phyloP scores from a whole-genome alignment of 495 filamentous ascomycete species.

The Aspergillus egyptiacus region DNA sequence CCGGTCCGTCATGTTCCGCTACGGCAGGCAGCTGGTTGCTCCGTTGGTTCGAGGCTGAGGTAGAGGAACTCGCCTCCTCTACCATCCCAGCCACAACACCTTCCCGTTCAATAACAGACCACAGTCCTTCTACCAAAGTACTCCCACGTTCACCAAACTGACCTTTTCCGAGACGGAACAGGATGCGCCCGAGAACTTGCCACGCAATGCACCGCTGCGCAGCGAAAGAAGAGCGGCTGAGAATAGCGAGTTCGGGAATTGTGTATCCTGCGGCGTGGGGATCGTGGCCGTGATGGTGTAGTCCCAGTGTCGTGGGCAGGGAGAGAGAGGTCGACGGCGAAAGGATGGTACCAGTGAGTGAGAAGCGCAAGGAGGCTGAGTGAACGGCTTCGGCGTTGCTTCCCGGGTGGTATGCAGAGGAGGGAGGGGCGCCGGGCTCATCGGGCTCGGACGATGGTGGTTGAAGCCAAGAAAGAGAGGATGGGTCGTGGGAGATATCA shows the following conservation, averaged over 20 bases:
- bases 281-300: constrained; percentile 92
- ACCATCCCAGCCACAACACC: constrained; percentile 66
- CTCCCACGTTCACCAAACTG: constrained; percentile 64
- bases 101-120: constrained; percentile 71
- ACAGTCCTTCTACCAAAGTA: constrained; percentile 57
- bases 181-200: constrained; percentile 78
- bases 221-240: constrained; percentile 76
- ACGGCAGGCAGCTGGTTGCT: not conserved
- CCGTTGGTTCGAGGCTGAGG: not conserved
- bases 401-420: constrained; percentile 70
- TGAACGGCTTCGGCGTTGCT: constrained; percentile 57
- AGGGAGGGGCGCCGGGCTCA: constrained; percentile 32
- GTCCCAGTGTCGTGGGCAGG: constrained; percentile 66
- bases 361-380: constrained; percentile 79
- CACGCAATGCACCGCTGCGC: constrained; percentile 87
- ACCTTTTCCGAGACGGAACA: constrained; percentile 75
- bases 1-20: constrained; percentile 10
- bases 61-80: constrained; percentile 55
- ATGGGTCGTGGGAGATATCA: constrained; percentile 72
- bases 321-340: constrained; percentile 64
- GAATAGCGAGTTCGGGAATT: constrained; percentile 74
- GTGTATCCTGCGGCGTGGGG: constrained; percentile 95
- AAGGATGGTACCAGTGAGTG: constrained; percentile 72
- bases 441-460: constrained; percentile 56
- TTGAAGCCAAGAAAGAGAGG: constrained; percentile 84